Evolutionary conservation across 805 yeast species (phyloP).

Genomic region (Candida taoyuanica): DNA sequence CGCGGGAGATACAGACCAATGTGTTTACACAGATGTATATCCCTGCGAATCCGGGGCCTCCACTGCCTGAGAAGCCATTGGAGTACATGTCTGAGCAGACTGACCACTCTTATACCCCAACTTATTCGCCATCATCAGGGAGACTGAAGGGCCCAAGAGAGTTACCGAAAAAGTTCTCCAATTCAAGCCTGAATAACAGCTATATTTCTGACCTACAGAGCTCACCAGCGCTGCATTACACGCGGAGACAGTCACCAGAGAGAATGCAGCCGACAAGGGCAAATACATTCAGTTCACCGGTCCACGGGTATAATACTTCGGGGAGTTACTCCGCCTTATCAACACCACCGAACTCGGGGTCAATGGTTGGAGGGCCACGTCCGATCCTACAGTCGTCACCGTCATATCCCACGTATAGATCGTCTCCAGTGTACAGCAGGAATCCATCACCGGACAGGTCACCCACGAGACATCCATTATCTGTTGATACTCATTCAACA

Average conservation of each 20-base stretch:
- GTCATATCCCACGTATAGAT: conserved; percentile 1
- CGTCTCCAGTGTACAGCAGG: conserved; percentile 9
- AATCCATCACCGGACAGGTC: conserved; percentile 11
- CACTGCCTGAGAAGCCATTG: conserved; percentile 22
- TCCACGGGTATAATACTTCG: background rate
- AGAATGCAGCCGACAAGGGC: background rate
- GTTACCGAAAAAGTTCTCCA: conserved; percentile 18
- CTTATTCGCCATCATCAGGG: conserved; percentile 3
- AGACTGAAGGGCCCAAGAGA: conserved; percentile 23
- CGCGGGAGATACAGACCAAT: background rate
- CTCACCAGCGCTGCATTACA: background rate
- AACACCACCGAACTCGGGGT: background rate
- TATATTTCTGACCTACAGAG: conserved; percentile 1
- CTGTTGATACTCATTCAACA: conserved; percentile 5
- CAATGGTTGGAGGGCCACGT: conserved; percentile 11
- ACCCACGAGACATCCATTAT: conserved; percentile 8
- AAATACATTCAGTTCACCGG: conserved; percentile 3
- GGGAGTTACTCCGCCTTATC: background rate
- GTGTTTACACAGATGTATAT: background rate
- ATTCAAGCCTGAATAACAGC: conserved; percentile 8
- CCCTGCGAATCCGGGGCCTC: conserved; percentile 14
- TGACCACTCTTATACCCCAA: conserved; percentile 1
- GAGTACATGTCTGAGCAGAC: conserved; percentile 21
- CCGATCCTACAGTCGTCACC: conserved; percentile 10
- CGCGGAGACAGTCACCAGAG: conserved; percentile 6